A percentile compares a stretch with the other conserved stretches of the same genome.
Evolutionary conservation across 2,329 filamentous ascomycete species (phyloP).

Genomic region (Talaromyces islandicus): DNA sequence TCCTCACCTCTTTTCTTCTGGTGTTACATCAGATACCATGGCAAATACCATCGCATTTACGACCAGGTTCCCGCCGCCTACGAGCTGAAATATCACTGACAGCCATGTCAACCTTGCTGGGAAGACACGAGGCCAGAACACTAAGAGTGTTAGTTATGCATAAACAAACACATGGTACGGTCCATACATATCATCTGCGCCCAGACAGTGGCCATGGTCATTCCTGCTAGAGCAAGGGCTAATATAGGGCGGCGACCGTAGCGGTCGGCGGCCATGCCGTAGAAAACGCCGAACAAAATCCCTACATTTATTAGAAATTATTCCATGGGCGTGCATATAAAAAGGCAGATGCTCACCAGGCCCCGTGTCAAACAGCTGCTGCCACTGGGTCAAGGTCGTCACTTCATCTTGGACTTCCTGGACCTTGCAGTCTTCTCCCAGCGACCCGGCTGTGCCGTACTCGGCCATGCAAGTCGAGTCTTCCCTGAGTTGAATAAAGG

Average conservation of each 20-base stretch:
- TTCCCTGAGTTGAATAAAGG: constrained; percentile 9
- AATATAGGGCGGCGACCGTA: constrained; percentile 9
- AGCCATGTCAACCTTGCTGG: constrained; percentile 11
- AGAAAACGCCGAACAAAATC: constrained; percentile 11
- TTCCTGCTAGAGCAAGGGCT: constrained; percentile 6
- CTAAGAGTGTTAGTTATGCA: background rate
- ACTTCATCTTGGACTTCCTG: constrained; percentile 9
- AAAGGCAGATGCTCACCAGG: background rate
- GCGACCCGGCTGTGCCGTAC: constrained; percentile 9
- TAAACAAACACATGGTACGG: background rate
- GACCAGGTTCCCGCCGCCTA: constrained; percentile 10
- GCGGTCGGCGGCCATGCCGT: constrained; percentile 11
- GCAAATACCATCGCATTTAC: constrained; percentile 11
- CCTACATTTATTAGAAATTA: background rate
- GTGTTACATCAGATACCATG: constrained; percentile 8
- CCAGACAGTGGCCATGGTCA: constrained; percentile 7
- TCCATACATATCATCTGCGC: constrained; percentile 9
- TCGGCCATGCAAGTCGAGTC: constrained; percentile 7
- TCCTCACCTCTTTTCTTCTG: constrained; percentile 11
- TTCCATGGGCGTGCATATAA: background rate
- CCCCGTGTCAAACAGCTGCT: constrained; percentile 9
- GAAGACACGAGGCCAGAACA: constrained; percentile 11
- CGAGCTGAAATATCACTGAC: constrained; percentile 7
- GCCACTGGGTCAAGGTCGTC: constrained; percentile 8
- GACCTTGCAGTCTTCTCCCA: constrained; percentile 10